Evolutionary conservation across 345 rosid genomes (phyloP).

Genomic region (Microthlaspi erraticum): DNA sequence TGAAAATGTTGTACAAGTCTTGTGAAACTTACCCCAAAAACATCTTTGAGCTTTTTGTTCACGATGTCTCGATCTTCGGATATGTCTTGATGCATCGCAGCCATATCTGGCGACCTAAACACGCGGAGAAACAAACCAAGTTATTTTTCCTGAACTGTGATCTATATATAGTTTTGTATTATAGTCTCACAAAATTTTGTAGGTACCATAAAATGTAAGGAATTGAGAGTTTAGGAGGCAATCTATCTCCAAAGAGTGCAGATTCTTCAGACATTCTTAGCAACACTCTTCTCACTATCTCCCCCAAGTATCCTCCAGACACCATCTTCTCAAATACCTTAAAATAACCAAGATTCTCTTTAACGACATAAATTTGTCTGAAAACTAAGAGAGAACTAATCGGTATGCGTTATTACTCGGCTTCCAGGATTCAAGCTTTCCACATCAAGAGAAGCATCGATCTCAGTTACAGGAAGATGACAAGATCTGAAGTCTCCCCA

Average conservation of each 20-base stretch:
- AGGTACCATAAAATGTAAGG: constrained; percentile 62
- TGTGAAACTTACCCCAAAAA: constrained; percentile 51
- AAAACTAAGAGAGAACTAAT: background rate
- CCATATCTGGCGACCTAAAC: constrained; percentile 63
- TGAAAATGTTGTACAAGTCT: background rate
- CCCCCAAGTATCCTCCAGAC: constrained; percentile 73
- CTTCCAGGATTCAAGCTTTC: constrained; percentile 58
- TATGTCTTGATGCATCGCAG: constrained; percentile 78
- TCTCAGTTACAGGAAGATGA: constrained; percentile 61
- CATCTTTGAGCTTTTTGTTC: constrained; percentile 54
- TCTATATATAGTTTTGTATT: constrained; percentile 9
- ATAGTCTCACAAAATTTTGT: background rate
- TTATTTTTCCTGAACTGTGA: background rate
- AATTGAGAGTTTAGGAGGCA: constrained; percentile 55
- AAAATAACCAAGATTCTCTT: background rate
- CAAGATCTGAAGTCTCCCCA: constrained; percentile 68
- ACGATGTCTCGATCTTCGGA: constrained; percentile 56
- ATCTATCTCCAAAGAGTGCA: constrained; percentile 56
- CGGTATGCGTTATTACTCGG: constrained; percentile 42
- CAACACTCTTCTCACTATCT: constrained; percentile 72
- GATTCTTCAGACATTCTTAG: constrained; percentile 64
- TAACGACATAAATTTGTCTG: background rate
- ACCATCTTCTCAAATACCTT: constrained; percentile 69
- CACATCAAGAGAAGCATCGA: constrained; percentile 56
- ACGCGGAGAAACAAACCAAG: background rate